Evolutionary conservation across 2,329 filamentous ascomycete genomes (phyloP).

Genomic region (Ilyonectria sp.): DNA sequence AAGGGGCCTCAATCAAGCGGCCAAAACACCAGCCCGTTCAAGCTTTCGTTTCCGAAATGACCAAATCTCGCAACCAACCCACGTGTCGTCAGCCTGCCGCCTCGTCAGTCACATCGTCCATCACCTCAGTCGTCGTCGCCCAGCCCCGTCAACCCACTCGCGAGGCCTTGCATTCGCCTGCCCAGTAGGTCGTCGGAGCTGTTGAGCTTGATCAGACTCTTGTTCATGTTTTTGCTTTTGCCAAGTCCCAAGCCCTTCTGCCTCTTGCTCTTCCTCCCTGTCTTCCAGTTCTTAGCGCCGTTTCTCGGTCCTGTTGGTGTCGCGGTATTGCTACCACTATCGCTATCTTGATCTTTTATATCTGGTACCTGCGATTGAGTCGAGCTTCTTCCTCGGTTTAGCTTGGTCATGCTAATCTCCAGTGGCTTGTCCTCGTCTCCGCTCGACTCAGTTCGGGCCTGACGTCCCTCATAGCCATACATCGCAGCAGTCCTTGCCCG

Average conservation of each 20-base stretch:
- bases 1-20: conserved; percentile 8
- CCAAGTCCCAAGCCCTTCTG: conserved; percentile 48
- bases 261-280: conserved; percentile 40
- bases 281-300: conserved; percentile 47
- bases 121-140: conserved; percentile 58
- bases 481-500: conserved; percentile 29
- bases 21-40: conserved; percentile 12
- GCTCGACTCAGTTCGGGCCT: conserved; percentile 69
- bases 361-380: conserved; percentile 40
- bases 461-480: conserved; percentile 48
- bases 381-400: conserved; percentile 54
- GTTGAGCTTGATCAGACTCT: conserved; percentile 67
- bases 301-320: conserved; percentile 38
- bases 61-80: conserved; percentile 21
- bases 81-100: conserved; percentile 3
- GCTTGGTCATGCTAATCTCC: conserved; percentile 80
- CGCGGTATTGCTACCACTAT: conserved; percentile 38
- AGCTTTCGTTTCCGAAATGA: conserved; percentile 29
- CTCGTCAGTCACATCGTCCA: background rate
- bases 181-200: conserved; percentile 72
- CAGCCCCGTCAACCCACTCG: conserved; percentile 66
- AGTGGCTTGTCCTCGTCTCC: conserved; percentile 86
- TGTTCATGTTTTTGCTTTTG: conserved; percentile 60
- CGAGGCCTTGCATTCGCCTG: conserved; percentile 71
- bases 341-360: conserved; percentile 33